Base-by-base conservation (phyloP, 2,329 filamentous ascomycete genomes). In the Bipolaris bicolor region DNA sequence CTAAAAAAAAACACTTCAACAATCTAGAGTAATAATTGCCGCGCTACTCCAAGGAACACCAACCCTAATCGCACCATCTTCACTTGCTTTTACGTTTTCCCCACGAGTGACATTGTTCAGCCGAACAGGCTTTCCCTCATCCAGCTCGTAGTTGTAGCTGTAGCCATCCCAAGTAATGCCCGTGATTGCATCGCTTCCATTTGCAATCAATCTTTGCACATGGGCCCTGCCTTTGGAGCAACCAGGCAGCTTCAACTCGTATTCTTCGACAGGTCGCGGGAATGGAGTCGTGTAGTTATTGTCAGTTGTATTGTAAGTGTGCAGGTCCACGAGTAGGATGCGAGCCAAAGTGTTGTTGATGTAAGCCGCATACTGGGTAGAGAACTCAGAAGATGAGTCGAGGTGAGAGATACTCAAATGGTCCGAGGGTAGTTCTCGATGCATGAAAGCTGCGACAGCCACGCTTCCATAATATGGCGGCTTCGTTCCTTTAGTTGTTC, bases 391-490 rank as follows among this genome's bases (percentile, higher is more conserved):
- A 0, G 45, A 54, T 13, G 40, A 51, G 6, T 37, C 10, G 7
- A 55, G 48, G n/a, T 16, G 5, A 0, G 53, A 51, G 33, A 55
- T 46, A 2, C 51, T 24, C 15, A 55, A 33, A 5, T 40, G 33
- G 3, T 39, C 24, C 2, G 24, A 33, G 5, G 26, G 20, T 13
- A 31, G 34, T 1, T 48, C 16, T 16, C 6, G 67, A 63, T 41
- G 78, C 77, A 71, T 66, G 85, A 83, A 3, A 4, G 81, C 79
- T 0, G 86, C 84, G 1, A 85, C 83, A 34, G 82, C 82, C 11
- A 87, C 74, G 69, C 84, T 85, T 15, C 84, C 86, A 63, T 89
- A 89, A 70, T 88, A 89, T 0, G 86, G 85, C 0, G 86, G 77
- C 66, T 87, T 87, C n/a, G 86, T 88, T 15, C 84, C 86, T 3